phyloP scores from a whole-genome alignment of 306 rosid genomes.

The Alnus glutinosa region DNA sequence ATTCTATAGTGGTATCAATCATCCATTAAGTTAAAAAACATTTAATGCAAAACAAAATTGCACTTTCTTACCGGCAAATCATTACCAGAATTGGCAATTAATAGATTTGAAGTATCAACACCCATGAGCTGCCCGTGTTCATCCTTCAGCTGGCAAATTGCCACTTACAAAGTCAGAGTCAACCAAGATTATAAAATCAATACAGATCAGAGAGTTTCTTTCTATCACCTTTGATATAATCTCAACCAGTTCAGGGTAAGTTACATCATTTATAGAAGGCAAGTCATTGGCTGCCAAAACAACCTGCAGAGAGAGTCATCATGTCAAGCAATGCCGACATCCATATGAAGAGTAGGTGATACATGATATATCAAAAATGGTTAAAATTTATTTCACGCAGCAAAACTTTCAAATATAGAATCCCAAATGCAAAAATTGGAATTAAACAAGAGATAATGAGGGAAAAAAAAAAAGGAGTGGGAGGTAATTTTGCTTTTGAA shows the following conservation, averaged over 20 bases:
- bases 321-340: constrained; percentile 21
- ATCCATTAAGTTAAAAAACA: not conserved
- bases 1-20: not conserved
- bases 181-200: constrained; percentile 29
- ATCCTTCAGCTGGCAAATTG: constrained; percentile 71
- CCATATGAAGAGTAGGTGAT: not conserved
- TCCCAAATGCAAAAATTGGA: not conserved
- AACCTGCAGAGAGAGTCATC: constrained; percentile 57
- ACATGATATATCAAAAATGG: not conserved
- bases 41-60: not conserved
- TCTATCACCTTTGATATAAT: constrained; percentile 68
- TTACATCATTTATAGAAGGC: constrained; percentile 91
- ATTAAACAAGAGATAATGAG: not conserved
- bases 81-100: constrained; percentile 87
- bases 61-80: constrained; percentile 87
- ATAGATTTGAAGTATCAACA: constrained; percentile 71
- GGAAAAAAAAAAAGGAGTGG: not conserved
- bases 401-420: not conserved
- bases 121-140: constrained; percentile 62
- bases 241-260: constrained; percentile 76
- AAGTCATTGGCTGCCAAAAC: constrained; percentile 95
- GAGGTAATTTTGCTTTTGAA: not conserved
- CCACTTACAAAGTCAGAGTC: constrained; percentile 25
- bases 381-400: not conserved
- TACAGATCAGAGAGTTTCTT: not conserved